These are phyloP conservation scores for Daldinia caldariorum DNA, from an alignment of 495 filamentous ascomycete genomes.

Conservation along the genomic window DNA sequence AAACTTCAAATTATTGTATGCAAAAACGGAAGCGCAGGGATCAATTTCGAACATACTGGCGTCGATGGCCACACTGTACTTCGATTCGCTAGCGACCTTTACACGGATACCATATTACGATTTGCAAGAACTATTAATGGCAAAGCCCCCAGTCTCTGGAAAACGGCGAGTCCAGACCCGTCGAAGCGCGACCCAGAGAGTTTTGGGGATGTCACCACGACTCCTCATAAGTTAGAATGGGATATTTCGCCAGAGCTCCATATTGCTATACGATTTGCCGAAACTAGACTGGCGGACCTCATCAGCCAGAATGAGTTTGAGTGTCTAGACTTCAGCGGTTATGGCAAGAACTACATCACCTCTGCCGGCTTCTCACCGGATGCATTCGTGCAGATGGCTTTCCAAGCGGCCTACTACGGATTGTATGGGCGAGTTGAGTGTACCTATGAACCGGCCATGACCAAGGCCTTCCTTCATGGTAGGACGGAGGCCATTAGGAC, in stretches of 20 bases:
- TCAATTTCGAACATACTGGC: constrained; percentile 99
- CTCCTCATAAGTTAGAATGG: constrained; percentile 97
- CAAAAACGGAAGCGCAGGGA: constrained; percentile 96
- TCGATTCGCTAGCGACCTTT: constrained; percentile 93
- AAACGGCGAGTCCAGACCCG: constrained; percentile 89
- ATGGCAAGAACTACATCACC: constrained; percentile 97
- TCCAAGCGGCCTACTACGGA: constrained; percentile 98
- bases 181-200: constrained; percentile 91
- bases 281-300: constrained; percentile 91
- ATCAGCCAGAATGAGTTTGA: constrained; percentile 97
- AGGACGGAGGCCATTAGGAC: constrained; percentile 93
- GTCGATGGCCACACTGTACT: constrained; percentile 98
- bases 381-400: constrained; percentile 98
- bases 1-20: constrained; percentile 99
- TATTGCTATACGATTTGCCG: constrained; percentile 92
- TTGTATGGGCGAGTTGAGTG: constrained; percentile 94
- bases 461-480: constrained; percentile 90
- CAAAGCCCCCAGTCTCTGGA: constrained; percentile 89
- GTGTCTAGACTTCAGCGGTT: constrained; percentile 86
- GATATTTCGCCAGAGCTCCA: constrained; percentile 93
- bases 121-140: constrained; percentile 98
- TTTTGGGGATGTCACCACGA: constrained; percentile 94
- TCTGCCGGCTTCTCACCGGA: constrained; percentile 97
- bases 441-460: constrained; percentile 98
- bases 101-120: constrained; percentile 97